phyloP scores from a whole-genome alignment of 331 rosid species.

The Quercus tomentella region DNA sequence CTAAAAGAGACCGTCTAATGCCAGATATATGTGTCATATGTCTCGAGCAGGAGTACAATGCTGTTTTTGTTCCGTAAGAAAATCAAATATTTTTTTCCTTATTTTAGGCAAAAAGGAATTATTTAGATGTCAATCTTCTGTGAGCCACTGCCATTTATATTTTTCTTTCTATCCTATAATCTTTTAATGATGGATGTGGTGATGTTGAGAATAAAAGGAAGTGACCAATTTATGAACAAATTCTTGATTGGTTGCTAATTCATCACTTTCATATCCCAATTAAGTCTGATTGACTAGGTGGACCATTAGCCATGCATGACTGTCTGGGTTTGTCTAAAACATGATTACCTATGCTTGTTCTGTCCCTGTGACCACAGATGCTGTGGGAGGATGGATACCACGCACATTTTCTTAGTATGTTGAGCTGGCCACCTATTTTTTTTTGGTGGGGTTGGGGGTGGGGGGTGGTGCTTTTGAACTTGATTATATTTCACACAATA shows the following conservation, averaged over 20 bases:
- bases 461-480: neutral
- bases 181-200: neutral
- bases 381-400: neutral
- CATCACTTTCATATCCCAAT: neutral
- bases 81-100: constrained; percentile 14
- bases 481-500: neutral
- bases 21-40: constrained; percentile 95
- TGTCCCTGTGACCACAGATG: neutral
- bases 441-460: too few species aligned
- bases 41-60: constrained; percentile 87
- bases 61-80: constrained; percentile 97
- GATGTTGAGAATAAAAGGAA: too few species aligned
- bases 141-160: neutral
- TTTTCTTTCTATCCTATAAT: neutral
- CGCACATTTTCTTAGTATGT: neutral
- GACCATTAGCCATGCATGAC: neutral
- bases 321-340: neutral
- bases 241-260: neutral
- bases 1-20: constrained; percentile 63
- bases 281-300: neutral
- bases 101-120: neutral
- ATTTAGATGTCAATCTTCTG: neutral
- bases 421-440: neutral
- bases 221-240: neutral
- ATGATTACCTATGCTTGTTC: too few species aligned